These are phyloP conservation scores for Fraxinus xanthoxyloides DNA, from an alignment of 305 asterid genomes.

Conservation along the genomic window DNA sequence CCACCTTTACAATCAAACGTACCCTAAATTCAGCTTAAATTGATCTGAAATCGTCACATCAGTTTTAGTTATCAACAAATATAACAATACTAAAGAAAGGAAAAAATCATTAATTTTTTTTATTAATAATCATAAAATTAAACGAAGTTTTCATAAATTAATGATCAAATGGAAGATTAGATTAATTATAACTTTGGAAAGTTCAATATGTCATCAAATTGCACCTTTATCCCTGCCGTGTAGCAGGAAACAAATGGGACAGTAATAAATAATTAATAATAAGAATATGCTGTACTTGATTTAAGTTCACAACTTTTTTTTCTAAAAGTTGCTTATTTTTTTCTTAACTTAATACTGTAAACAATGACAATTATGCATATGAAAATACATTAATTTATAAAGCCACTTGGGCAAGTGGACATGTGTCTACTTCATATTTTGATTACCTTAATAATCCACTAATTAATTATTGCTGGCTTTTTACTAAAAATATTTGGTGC, in stretches of 20 bases:
- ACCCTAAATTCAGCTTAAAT: too few relatives aligned
- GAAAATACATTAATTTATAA: not conserved
- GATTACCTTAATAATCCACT: constrained; percentile 17
- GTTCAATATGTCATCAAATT: constrained; percentile 25
- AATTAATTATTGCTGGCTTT: constrained; percentile 25
- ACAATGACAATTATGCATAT: constrained; percentile 11
- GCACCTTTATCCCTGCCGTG: constrained; percentile 31
- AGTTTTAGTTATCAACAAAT: not conserved
- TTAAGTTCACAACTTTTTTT: constrained; percentile 26
- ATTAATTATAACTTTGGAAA: constrained; percentile 26
- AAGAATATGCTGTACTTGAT: constrained; percentile 18
- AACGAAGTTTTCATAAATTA: too few relatives aligned
- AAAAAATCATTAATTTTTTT: too few relatives aligned
- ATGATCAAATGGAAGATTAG: not conserved
- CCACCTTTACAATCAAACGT: too few relatives aligned
- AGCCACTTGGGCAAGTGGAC: constrained; percentile 45
- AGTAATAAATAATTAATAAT: not conserved
- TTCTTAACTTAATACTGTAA: not conserved
- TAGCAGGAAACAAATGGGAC: constrained; percentile 38
- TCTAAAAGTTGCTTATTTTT: constrained; percentile 22
- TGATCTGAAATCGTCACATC: not conserved
- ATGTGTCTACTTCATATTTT: constrained; percentile 24
- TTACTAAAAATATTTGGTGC: constrained; percentile 20
- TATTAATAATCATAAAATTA: too few relatives aligned
- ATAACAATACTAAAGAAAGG: not conserved